Base-by-base conservation (phyloP, 176 grass and related monocot genomes). In the Metroxylon sagu region DNA sequence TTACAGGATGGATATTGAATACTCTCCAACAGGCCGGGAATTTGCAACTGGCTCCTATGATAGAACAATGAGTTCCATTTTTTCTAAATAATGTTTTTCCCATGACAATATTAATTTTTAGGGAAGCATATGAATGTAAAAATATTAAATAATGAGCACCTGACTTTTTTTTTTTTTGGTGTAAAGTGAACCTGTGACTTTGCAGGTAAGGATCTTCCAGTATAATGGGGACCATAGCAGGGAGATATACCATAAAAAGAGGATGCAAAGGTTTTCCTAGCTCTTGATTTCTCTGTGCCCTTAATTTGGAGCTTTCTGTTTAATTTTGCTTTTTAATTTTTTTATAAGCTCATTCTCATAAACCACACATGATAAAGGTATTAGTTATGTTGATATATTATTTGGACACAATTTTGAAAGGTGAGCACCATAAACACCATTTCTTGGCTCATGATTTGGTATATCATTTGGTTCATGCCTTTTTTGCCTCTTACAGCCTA, bases 1-100 rank as follows among this genome's bases (percentile, higher is more conserved):
- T 80, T 87, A 72, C 78, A 97, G 93, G 73, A 97, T 97, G 93
- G 93, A 97, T 72, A 81, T 97, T 79, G 93, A 97, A 79, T 97
- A 88, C 76, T 91, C 84, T 63, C 93, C 87, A 48, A 97, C 87
- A 30, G 93, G 93, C 18, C 81, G 87, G 63, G 84, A 97, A 85
- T 97, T 97, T 60, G 87, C 91, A 70, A 97, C 84, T 4, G 93
- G 87, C 62, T 97, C 93, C 70, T 97, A 97, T 76, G 87, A 97
- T 78, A 91, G 93, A 91, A 91, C 93, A 58, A 87, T 97, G 61
- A 1, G 56, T 72, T 26, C 5, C 10, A 51, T 31, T 30, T 5
- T 18, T 68, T 25, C 66, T 30, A 18, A 60, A 15, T 66, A 31
- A 28, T 61, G 23, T 58, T 64, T 54, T 4, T 28, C 12, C 26